Percentiles rank a stretch among this genome's conserved stretches.
Evolutionary conservation across 2,329 filamentous ascomycete species (phyloP).

Genomic region (Mariannaea sp.): DNA sequence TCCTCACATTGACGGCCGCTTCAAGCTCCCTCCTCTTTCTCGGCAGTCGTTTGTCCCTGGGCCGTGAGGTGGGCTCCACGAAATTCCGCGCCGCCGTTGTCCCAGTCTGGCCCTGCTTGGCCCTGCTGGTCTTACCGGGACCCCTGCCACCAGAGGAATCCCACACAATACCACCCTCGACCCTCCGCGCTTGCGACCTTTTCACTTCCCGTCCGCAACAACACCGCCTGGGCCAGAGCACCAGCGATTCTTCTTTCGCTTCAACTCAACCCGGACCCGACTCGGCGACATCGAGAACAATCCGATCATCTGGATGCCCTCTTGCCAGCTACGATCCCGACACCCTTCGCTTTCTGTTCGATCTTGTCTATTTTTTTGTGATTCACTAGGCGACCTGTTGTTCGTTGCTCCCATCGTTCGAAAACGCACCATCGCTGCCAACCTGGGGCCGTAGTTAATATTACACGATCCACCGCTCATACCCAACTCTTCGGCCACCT

Average conservation of each 20-base stretch:
- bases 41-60: conserved; percentile 29
- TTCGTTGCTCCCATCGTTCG: conserved; percentile 9
- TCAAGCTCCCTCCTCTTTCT: conserved; percentile 32
- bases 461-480: conserved; percentile 23
- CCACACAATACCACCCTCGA: conserved; percentile 35
- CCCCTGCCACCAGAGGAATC: conserved; percentile 34
- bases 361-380: conserved; percentile 21
- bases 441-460: conserved; percentile 21
- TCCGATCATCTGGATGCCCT: conserved; percentile 21
- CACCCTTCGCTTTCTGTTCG: conserved; percentile 4
- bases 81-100: conserved; percentile 29
- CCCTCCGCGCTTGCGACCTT: conserved; percentile 39
- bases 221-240: conserved; percentile 33
- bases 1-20: conserved; percentile 11
- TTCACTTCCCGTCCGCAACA: conserved; percentile 35
- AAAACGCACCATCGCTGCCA: conserved; percentile 18
- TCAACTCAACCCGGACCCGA: conserved; percentile 10
- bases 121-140: conserved; percentile 27
- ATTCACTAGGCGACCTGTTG: conserved; percentile 26
- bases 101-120: conserved; percentile 21
- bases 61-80: conserved; percentile 34
- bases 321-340: conserved; percentile 17
- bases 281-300: conserved; percentile 15
- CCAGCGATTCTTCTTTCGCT: conserved; percentile 22
- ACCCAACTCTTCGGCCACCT: conserved; percentile 18